Conservation (phyloP, 148 eudicot species). For the Chenopodium formosanum region DNA sequence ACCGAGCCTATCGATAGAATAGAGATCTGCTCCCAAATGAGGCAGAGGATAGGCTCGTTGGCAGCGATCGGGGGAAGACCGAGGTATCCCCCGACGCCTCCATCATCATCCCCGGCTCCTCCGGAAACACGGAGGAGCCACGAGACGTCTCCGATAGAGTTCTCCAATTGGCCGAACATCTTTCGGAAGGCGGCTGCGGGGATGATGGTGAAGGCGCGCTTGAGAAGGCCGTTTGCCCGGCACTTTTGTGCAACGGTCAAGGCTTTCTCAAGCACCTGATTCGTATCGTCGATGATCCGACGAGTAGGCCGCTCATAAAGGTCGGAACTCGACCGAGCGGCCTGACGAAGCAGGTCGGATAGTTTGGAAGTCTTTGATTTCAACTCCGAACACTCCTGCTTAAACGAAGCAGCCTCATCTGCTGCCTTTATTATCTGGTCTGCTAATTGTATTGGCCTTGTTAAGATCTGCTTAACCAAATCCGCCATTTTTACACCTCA, state of each 20-base stretch:
- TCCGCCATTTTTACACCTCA: slow-evolving; percentile 45
- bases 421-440: slow-evolving; percentile 76
- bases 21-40: slow-evolving; percentile 94
- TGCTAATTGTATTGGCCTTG: slow-evolving; percentile 70
- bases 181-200: slow-evolving; percentile 80
- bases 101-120: slow-evolving; percentile 42
- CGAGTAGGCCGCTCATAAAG: slow-evolving; percentile 90
- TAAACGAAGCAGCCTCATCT: slow-evolving; percentile 73
- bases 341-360: slow-evolving; percentile 80
- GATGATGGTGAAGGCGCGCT: slow-evolving; percentile 79
- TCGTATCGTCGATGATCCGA: slow-evolving; percentile 78
- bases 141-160: slow-evolving; percentile 71
- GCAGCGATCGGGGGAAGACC: slow-evolving; percentile 96
- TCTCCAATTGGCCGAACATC: slow-evolving; percentile 56
- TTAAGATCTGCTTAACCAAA: slow-evolving; percentile 67
- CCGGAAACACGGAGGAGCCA: slow-evolving; percentile 91
- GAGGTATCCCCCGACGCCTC: slow-evolving; percentile 39
- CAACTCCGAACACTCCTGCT: slow-evolving; percentile 72
- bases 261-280: slow-evolving; percentile 70
- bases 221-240: slow-evolving; percentile 66
- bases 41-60: slow-evolving; percentile 81
- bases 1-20: slow-evolving; percentile 55
- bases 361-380: slow-evolving; percentile 73
- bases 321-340: slow-evolving; percentile 79
- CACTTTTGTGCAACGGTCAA: slow-evolving; percentile 62